Evolutionary conservation across 768 basidiomycete genomes (phyloP), one percentile per base, ranked within the genome.

Genomic region (Strobilomyces dryophilus): DNA sequence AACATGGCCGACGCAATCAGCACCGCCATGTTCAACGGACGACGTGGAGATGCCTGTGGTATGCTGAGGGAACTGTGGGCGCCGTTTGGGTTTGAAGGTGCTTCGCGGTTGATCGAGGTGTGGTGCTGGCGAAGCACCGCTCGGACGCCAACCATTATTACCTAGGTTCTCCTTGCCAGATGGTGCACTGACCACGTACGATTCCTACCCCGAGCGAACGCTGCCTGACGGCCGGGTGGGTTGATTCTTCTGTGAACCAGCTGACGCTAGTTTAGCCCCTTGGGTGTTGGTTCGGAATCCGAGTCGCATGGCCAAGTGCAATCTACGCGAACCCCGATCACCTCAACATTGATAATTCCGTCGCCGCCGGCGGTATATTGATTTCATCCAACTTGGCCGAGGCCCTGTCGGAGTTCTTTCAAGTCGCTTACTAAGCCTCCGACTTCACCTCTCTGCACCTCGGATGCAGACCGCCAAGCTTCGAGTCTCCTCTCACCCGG

Each of bases 231-330:
- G 91, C 58, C 80, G 91, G 47, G 90, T 92, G 72, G 73, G 89
- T 80, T 4, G 20, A 49, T 26, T 14, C 14, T 10, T 32, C 15
- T 52, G 21, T 18, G 5, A 8, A 31, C 41, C 4, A 49, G 35
- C 39, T 55, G 29, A 58, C 49, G 45, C 47, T 47, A 47, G 17
- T 39, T 36, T 61, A 92, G 89, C 91, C 91, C 43, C 82, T 93
- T 39, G 91, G 90, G 43, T 93, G 91, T 91, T 93, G 91, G 91
- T 93, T 93, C 64, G 91, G 91, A 14, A 92, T 93, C 61, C 87
- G 90, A 49, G 82, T 92, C 53, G 91, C 91, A 24, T 93, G 90
- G 89, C 89, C 91, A 1, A 85, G 85, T 53, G 82, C 87, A 1
- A 84, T 85, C 50, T 92, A 92, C 64, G 91, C 89, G 3, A 87